Base-by-base conservation (phyloP, 2,329 filamentous ascomycete genomes). In the Colletotrichum truncatum region DNA sequence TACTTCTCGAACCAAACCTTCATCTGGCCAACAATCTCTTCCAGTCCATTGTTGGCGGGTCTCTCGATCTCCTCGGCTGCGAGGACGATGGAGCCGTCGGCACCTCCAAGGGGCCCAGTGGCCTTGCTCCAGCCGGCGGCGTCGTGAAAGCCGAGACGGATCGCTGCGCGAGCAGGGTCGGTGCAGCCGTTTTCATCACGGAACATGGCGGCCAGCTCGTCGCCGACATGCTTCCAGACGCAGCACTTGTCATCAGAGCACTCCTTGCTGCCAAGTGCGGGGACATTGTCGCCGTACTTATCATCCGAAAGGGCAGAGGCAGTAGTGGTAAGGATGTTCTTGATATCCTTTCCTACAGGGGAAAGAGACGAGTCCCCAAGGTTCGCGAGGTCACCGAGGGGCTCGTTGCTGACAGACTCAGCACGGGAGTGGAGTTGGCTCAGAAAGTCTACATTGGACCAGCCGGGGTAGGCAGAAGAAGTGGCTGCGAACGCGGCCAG, bases 81-180 rank as follows among this genome's bases (percentile, higher is more conserved):
- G 28, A 83, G 72, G 18, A 82, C 74, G 41, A 84, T 75, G 11
- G 77, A 81, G 1, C 82, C 82, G 52, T 84, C 82, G 3, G 82
- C 82, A 14, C 64, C 64, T 9, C 82, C 82, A n/a, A 80, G 81
- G 10, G 75, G 75, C 1, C 70, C 67, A 0, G 74, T 74, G 9
- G 67, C 66, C 43, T 75, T 77, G 32, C 78, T 78, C 81, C 81
- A 84, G 30, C 76, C 75, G 3, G 76, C 81, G 2, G 82, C 80
- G 65, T 84, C 82, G 67, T 84, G 82, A 70, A 84, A 84, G 7
- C 81, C 82, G 21, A 83, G 75, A 3, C 82, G 80, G 41, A 84
- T 75, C 6, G 82, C 79, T 30, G 73, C 76, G 11, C 82, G 78
- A 7, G 82, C 82, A 68, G 74, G 73, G 34, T 75, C 73, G 48